These are phyloP conservation scores for Thelonectria olida DNA, from an alignment of 2,329 filamentous ascomycete genomes.

Conservation along the genomic window DNA sequence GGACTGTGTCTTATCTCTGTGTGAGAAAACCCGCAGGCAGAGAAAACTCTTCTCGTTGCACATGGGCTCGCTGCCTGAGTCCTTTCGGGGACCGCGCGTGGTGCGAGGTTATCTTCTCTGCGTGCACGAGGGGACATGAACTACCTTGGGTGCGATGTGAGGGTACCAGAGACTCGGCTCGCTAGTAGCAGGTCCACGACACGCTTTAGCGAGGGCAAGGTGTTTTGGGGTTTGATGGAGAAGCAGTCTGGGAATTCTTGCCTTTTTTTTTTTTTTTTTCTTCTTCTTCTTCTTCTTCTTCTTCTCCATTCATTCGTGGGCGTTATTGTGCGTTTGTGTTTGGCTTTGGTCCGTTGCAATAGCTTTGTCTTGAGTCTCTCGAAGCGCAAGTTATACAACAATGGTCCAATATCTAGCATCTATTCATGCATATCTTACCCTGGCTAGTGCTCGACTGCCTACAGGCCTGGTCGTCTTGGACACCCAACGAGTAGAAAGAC, in stretches of 20 bases:
- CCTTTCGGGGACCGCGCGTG: constrained; percentile 11
- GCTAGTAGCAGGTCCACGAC: constrained; percentile 8
- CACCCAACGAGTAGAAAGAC: background rate
- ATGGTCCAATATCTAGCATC: background rate
- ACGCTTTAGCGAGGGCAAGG: constrained; percentile 23
- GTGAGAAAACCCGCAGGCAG: background rate
- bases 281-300: constrained; percentile 13
- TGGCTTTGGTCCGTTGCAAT: background rate
- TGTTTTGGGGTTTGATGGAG: constrained; percentile 21
- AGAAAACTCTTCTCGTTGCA: constrained; percentile 13
- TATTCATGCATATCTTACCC: background rate
- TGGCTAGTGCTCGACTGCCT: background rate
- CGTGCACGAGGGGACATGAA: background rate
- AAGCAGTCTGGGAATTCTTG: constrained; percentile 1
- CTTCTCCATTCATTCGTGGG: background rate
- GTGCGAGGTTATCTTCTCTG: constrained; percentile 15
- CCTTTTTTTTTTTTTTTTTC: constrained; percentile 12
- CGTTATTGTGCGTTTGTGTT: constrained; percentile 3
- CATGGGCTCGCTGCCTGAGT: constrained; percentile 11
- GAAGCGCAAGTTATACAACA: background rate
- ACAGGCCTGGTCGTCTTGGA: background rate
- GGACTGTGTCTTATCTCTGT: constrained; percentile 14
- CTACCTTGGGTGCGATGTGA: background rate
- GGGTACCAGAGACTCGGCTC: constrained; percentile 18
- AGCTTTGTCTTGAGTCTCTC: background rate